A percentile compares a stretch with the other conserved stretches of the same genome.
Conservation (phyloP, 2,329 filamentous ascomycete species). For the Leptographium radiaticola region DNA sequence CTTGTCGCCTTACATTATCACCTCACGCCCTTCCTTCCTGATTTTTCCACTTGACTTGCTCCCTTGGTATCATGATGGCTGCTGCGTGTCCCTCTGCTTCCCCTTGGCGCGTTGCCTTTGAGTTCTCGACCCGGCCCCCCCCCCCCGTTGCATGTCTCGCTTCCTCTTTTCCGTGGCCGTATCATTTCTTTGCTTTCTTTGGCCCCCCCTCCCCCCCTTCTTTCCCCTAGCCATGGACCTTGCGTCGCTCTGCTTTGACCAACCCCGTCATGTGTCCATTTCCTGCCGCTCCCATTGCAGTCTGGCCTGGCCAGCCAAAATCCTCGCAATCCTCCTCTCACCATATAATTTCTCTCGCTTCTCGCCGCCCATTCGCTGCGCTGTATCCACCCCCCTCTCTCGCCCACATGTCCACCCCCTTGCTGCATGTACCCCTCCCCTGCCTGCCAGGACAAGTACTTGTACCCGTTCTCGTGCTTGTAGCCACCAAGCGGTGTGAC, state of each 20-base stretch:
- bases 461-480: not conserved
- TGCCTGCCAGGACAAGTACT: not conserved
- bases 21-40: too few species aligned
- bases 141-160: too few species aligned
- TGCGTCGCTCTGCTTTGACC: not conserved
- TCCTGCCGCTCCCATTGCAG: not conserved
- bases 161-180: not conserved
- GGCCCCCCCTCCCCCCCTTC: too few species aligned
- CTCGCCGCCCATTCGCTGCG: not conserved
- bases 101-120: too few species aligned
- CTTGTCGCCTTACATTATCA: too few species aligned
- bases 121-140: too few species aligned
- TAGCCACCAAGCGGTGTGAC: constrained; percentile 1
- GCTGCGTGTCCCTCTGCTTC: too few species aligned
- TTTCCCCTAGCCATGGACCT: too few species aligned
- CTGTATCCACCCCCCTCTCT: not conserved
- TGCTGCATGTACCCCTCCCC: not conserved
- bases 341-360: not conserved
- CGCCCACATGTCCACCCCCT: not conserved
- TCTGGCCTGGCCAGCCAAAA: not conserved
- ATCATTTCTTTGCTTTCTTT: too few species aligned
- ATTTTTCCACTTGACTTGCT: too few species aligned
- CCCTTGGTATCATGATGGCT: too few species aligned
- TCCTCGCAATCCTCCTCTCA: not conserved
- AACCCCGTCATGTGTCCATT: not conserved